Base-by-base conservation (phyloP, 2,329 filamentous ascomycete genomes). In the Trichophyton verrucosum region DNA sequence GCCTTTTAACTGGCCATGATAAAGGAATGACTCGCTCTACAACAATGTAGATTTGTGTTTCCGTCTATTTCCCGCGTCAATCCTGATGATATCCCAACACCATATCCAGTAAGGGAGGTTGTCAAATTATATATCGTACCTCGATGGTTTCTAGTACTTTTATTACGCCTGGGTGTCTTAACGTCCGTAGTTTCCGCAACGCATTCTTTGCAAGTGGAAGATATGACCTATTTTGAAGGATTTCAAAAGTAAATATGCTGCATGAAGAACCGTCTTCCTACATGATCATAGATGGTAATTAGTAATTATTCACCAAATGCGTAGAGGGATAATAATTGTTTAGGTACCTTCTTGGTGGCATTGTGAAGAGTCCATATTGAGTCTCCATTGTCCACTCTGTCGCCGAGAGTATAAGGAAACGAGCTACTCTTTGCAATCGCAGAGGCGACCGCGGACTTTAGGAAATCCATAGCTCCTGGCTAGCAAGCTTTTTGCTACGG, bases 331-430 rank as follows among this genome's bases (percentile, higher is more conserved):
- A 9, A 46, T 33, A 47, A 40, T 42, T 47, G 22, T 66, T 71
- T 71, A 78, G 33, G 65, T 81, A 94, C 91, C 76, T 89, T 85
- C 77, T 88, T 94, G 61, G 89, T 96, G 70, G 90, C 94, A 75
- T 97, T 96, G 76, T 94, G 87, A 62, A 99, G 78, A n/a, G 88
- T 89, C 91, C 94, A 99, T 69, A 97, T 91, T 27, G 92, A 96
- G 70, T 94, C 86, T 72, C 95, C 89, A 59, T 94, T 81, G 72
- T 97, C 92, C 62, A 97, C 88, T 72, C 87, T 85, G 74, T 99
- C 94, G 68, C 91, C 92, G 71, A 97, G 94, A 56, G 83, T 86
- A 73, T 96, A 97, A 3, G 91, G 91, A 71, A 96, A 95, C 4
- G 91, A 86, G 59, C 91, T 91, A 1, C 92, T 91, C 74, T 96